Conservation (phyloP, 83 land plant genomes). For the Picea engelmannii region DNA sequence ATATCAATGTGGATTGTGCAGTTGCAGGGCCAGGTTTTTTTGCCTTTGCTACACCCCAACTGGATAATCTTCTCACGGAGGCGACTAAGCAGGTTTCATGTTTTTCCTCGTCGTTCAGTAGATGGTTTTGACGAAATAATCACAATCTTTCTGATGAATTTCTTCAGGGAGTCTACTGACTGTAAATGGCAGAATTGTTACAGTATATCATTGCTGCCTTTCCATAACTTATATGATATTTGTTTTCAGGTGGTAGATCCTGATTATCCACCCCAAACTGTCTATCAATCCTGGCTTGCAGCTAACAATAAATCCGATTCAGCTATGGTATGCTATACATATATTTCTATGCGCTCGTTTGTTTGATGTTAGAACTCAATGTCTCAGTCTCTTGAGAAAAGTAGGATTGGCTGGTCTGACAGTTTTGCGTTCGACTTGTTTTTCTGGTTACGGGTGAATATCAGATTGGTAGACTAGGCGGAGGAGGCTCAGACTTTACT, state of each 20-base stretch:
- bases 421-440: not conserved
- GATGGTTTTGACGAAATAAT: too few species aligned
- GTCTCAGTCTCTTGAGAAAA: too few species aligned
- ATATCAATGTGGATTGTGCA: conserved; percentile 66
- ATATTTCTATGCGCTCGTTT: too few species aligned
- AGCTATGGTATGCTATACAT: not conserved
- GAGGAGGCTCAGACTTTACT: conserved; percentile 71
- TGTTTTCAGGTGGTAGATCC: conserved; percentile 58
- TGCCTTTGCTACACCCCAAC: conserved; percentile 71
- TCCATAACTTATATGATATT: not conserved
- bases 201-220: not conserved
- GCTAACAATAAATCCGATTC: conserved; percentile 5
- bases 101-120: not conserved
- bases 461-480: conserved; percentile 69
- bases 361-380: too few species aligned
- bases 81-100: conserved; percentile 39
- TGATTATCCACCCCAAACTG: conserved; percentile 39
- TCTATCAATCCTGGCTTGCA: conserved; percentile 53
- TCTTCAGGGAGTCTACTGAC: too few species aligned
- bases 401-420: too few species aligned
- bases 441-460: not conserved
- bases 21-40: conserved; percentile 55
- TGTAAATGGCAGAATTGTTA: not conserved
- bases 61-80: conserved; percentile 55
- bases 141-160: too few species aligned